phyloP scores from a whole-genome alignment of 331 rosid genomes.

The Telfairia occidentalis region DNA sequence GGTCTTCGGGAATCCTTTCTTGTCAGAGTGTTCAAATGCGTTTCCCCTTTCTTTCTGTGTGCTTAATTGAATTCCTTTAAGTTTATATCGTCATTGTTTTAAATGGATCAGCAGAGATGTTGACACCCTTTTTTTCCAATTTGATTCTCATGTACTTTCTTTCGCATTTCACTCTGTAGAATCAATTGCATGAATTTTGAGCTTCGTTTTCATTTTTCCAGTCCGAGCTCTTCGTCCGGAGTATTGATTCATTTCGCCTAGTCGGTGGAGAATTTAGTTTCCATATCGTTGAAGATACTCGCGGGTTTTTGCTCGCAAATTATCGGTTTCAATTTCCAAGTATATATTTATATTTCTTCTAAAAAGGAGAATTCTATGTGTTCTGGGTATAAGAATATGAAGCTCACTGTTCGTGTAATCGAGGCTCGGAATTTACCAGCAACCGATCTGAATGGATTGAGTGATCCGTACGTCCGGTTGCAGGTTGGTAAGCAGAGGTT shows the following conservation, averaged over 20 bases:
- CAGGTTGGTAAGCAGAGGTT: constrained; percentile 67
- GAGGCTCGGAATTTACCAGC: constrained; percentile 68
- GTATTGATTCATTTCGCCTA: not conserved
- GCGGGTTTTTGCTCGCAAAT: not conserved
- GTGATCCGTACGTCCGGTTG: constrained; percentile 64
- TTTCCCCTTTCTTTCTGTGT: not conserved
- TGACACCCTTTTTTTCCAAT: not conserved
- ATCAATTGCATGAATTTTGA: not conserved
- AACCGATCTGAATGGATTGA: constrained; percentile 44
- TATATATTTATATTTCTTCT: not conserved
- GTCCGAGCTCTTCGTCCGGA: not conserved
- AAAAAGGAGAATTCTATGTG: not conserved
- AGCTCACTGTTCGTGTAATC: constrained; percentile 61
- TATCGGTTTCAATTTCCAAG: not conserved
- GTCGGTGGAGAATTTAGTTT: not conserved
- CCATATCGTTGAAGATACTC: not conserved
- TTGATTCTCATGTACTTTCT: not conserved
- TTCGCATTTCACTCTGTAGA: not conserved
- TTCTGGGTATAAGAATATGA: constrained; percentile 28
- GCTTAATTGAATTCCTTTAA: not conserved
- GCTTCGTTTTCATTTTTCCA: not conserved
- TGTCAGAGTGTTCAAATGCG: not conserved
- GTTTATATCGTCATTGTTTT: not conserved
- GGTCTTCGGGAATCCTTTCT: not conserved
- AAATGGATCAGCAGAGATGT: not conserved